Base-by-base conservation (phyloP, 2,329 filamentous ascomycete species). In the Claviceps purpurea region DNA sequence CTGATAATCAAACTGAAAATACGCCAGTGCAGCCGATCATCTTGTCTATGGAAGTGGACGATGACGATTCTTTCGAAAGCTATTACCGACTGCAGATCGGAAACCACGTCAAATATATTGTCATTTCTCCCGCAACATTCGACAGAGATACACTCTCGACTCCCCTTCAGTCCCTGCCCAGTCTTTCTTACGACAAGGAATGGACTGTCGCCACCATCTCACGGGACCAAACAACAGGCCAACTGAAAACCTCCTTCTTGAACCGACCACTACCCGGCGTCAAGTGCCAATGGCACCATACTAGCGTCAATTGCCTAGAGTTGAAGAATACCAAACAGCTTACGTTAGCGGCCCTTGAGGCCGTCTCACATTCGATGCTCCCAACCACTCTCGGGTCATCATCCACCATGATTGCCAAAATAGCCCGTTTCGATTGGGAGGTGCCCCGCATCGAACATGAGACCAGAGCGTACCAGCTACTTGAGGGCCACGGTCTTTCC, bases 371-470 rank as follows among this genome's bases (percentile, higher is more conserved):
- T n/a, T 13, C 38, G 10, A 13, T 4, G 0, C 38, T n/a, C n/a
- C 10, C 38, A 40, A 4, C 11, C 14, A 40, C 38, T 14, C 38
- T n/a, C 38, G 13, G 6, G n/a, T 40, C 38, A 13, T 13, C 38
- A 40, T 13, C 38, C 38, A 40, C 38, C 11, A 13, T 40, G 5
- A 40, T 68, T 50, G 61, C 62, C 50, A 67, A 66, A 53, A 62
- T 64, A 54, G 63, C 64, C 38, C 59, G 63, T 47, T 67, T 66
- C 41, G 58, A 62, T 51, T 66, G 61, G 64, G 62, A 66, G 55
- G 20, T 68, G 7, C 63, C 59, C 54, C 58, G 55, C 42, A 62
- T 68, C 49, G 62, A 66, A 56, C 55, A 55, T 26, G 64, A 68
- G 55, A 64, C 61, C 22, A 58, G 58, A 56, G 59, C 57, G 52